Base-by-base conservation (phyloP, 2,329 filamentous ascomycete species). In the Talaromyces sp. region DNA sequence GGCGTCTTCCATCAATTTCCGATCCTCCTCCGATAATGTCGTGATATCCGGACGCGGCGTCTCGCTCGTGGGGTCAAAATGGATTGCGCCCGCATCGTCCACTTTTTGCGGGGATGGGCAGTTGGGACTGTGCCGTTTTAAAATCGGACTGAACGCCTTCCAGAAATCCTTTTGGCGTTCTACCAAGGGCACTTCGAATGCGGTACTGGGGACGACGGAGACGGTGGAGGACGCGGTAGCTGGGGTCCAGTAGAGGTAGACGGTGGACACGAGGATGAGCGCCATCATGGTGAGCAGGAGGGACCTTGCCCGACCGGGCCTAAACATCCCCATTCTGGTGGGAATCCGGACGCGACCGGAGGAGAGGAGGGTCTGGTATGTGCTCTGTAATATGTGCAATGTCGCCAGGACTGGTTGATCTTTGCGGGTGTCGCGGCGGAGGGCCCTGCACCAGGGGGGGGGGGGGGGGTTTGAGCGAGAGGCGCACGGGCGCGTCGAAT, bases 101-200 rank as follows among this genome's bases (percentile, higher is more conserved):
- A 55, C 42, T 16, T 65, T 65, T n/a, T 54, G 52, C 8, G 70
- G 70, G 1, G 67, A 55, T 16, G 70, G 65, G 24, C 65, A 66
- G 32, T 64, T 62, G 6, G 70, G 70, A 4, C 63, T 54, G 49
- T 72, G 63, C 20, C 61, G 63, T 55, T 71, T 61, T 45, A 73
- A 55, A 27, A 73, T 64, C 8, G 69, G 67, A 27, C 67, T 66
- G 32, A 73, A 61, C 16, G 58, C 64, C 49, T 71, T 72, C 70
- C 70, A 73, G 47, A 73, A 72, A 29, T 65, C 66, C 44, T 65
- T 70, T 46, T 73, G 70, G 37, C 70, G 70, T 60, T 73, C 63
- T 7, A 60, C 36, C 36, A 72, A 54, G 36, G 71, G 67, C 6
- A 68, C 65, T 55, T 72, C 65, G 51, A 72, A 70, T 39, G 62